Conservation (phyloP, 345 rosid species). For the Hibiscus mutabilis region DNA sequence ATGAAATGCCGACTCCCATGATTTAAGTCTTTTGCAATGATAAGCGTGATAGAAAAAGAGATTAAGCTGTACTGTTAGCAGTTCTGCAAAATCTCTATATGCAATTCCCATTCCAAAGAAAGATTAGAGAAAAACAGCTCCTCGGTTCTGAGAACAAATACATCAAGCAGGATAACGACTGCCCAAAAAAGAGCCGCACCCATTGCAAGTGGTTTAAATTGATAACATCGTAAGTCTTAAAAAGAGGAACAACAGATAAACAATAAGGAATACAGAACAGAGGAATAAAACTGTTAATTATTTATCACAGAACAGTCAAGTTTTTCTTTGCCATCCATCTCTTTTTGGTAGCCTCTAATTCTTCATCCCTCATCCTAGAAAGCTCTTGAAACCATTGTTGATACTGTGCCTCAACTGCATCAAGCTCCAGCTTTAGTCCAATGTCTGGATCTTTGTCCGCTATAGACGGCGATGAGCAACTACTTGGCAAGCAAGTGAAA, state of each 20-base stretch:
- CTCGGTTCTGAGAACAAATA: not conserved
- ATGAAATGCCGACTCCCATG: not conserved
- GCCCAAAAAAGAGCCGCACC: constrained; percentile 14
- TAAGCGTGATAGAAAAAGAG: not conserved
- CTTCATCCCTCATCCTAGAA: constrained; percentile 59
- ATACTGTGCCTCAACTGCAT: constrained; percentile 59
- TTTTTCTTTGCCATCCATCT: constrained; percentile 52
- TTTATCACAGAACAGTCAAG: constrained; percentile 15
- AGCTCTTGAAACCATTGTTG: constrained; percentile 54
- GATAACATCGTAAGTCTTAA: not conserved
- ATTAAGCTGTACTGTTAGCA: not conserved
- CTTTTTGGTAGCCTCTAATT: constrained; percentile 50
- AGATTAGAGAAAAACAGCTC: not conserved
- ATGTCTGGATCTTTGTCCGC: constrained; percentile 28
- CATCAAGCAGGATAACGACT: constrained; percentile 3
- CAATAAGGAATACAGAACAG: not conserved
- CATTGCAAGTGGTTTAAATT: not conserved
- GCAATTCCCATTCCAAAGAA: not conserved
- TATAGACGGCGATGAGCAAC: constrained; percentile 23
- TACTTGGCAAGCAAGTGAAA: constrained; percentile 31
- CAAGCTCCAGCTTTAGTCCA: constrained; percentile 52
- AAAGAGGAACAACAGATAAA: not conserved
- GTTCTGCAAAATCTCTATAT: constrained; percentile 4
- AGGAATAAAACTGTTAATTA: not conserved
- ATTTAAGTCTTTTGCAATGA: not conserved